Evolutionary conservation across 257 asterid species (phyloP).

Genomic region (Cruciata laevipes): DNA sequence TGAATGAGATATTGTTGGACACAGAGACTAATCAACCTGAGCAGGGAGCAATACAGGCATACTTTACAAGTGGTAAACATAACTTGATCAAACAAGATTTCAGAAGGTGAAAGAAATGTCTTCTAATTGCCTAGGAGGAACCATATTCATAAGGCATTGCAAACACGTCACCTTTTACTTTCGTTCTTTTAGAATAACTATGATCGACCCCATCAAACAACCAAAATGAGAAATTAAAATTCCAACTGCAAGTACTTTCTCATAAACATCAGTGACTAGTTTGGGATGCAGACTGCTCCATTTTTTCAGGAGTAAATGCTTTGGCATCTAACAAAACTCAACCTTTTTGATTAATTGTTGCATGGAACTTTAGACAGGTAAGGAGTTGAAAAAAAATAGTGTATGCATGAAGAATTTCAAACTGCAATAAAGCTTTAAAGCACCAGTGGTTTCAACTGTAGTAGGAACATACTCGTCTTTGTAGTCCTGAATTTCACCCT

Average conservation of each 20-base stretch:
- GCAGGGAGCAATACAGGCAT: no score
- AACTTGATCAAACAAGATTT: neutral
- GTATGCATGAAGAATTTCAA: neutral
- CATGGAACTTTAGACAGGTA: neutral
- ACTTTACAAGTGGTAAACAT: no score
- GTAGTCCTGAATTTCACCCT: constrained; percentile 97
- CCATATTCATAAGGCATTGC: neutral
- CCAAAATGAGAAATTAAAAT: neutral
- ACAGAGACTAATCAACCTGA: no score
- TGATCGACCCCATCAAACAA: neutral
- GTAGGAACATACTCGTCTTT: constrained; percentile 72
- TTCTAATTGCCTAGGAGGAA: neutral
- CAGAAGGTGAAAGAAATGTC: neutral
- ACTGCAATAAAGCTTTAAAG: neutral
- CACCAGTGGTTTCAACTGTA: neutral
- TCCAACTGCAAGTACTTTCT: no score
- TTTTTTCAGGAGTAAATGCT: neutral
- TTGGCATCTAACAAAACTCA: neutral
- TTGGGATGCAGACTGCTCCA: neutral
- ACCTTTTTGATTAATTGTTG: neutral
- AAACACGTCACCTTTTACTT: neutral
- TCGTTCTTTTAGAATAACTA: neutral
- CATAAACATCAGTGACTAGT: neutral
- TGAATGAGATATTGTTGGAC: no score
- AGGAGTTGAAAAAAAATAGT: neutral